Base-by-base conservation (phyloP, 495 filamentous ascomycete species). In the Lophiotrema nucula region DNA sequence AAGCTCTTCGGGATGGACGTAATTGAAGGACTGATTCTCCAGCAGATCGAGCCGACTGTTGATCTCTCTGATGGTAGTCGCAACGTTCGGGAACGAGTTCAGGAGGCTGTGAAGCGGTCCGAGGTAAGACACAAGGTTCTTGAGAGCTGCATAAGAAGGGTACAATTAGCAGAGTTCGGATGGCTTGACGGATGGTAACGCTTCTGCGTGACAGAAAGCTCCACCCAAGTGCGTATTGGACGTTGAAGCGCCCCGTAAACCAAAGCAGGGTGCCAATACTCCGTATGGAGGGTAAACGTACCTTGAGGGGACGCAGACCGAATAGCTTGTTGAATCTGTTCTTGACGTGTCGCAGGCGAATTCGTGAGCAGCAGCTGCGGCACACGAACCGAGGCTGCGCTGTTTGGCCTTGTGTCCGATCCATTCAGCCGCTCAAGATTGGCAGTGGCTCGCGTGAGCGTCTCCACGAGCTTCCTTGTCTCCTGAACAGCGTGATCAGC, bases 1-100 rank as follows among this genome's bases (percentile, higher is more conserved):
- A 37, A 85, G 74, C 21, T 79, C 79, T n/a, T 88, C 84, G 46
- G 81, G 70, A 24, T 74, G 70, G 33, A 73, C 72, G 44, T 79
- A 73, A 10, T 79, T 77, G 61, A 86, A 83, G 0, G 83, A 87
- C 0, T 73, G 71, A 56, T 73, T 83, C 68, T 88, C 85, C 4
- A 87, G 73, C 45, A 68, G 67, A 44, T 85, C 82, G 2, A 88
- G 60, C 0, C 85, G 81, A 25, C 76, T 74, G 41, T 76, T 76
- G 42, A 86, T 74, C 16, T 73, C 71, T 42, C 74, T 63, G 50
- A 84, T 69, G 15, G 69, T 68, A 65, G 3, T 69, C 62, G 50
- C 60, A 48, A 67, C 35, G 64, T 60, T 67, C 27, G 56, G 63
- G 39, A 60, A 60, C 23, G 58, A 53, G 24, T 43, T 58, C 53